These are phyloP conservation scores for Fraxinus angustifolia DNA, from an alignment of 305 asterid species.

Conservation along the genomic window DNA sequence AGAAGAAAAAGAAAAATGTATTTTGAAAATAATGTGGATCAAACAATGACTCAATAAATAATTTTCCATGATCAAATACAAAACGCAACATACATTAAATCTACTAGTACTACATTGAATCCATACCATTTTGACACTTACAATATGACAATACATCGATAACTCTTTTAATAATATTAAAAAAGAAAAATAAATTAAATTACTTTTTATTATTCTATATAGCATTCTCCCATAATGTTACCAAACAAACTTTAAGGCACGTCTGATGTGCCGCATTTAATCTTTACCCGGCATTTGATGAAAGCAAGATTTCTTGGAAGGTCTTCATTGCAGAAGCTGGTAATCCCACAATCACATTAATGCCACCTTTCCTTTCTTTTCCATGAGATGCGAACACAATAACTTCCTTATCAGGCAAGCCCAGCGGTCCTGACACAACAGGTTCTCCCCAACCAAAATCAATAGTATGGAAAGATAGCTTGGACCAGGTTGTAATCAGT, in stretches of 20 bases:
- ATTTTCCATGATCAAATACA: neutral
- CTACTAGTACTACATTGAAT: neutral
- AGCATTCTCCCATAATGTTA: neutral
- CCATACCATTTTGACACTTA: too few species aligned
- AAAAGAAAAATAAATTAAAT: neutral
- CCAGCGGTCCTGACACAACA: slow-evolving; percentile 68
- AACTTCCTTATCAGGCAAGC: slow-evolving; percentile 80
- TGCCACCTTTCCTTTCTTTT: slow-evolving; percentile 51
- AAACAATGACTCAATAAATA: too few species aligned
- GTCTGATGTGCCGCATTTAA: neutral
- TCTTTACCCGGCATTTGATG: neutral
- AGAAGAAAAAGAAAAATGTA: too few species aligned
- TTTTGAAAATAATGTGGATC: too few species aligned
- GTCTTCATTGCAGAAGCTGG: slow-evolving; percentile 81
- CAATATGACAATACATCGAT: neutral
- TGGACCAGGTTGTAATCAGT: slow-evolving; percentile 81
- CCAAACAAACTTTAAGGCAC: neutral
- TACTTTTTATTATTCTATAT: too few species aligned
- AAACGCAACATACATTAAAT: neutral
- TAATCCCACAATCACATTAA: slow-evolving; percentile 84
- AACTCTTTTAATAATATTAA: neutral
- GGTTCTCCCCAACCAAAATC: slow-evolving; percentile 98
- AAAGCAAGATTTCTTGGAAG: slow-evolving; percentile 49
- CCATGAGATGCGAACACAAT: slow-evolving; percentile 79
- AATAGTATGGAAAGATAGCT: slow-evolving; percentile 68